Evolutionary conservation across 2,329 filamentous ascomycete species (phyloP), one percentile per base, ranked within the genome.

Genomic region (Penicillium palitans): DNA sequence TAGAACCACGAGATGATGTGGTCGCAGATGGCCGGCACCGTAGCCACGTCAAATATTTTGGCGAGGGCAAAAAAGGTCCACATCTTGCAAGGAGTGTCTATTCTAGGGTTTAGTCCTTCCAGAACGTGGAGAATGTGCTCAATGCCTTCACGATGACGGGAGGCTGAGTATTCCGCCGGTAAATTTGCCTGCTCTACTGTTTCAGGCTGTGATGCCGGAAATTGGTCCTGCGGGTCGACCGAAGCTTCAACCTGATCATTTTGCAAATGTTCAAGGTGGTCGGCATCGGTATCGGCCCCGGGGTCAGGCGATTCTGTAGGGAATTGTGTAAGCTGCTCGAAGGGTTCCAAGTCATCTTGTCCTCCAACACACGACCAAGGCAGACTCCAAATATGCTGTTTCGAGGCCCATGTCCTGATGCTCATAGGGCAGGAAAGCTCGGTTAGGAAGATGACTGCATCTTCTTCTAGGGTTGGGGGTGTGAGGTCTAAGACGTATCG

Each of bases 61-160:
- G 85, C 83, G 9, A 90, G 71, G 3, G 82, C 83, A 35, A 85
- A 83, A n/a, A 89, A 78, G 0, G 87, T 90, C 80, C 85, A 90
- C 39, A 89, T 74, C 15, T 88, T 85, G 12, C 82, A 79, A 0
- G 88, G 87, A 0, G 87, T 89, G 70, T 90, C 83, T 15, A 91
- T 70, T 1, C 78, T 75, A 0, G 86, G 77, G 31, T 80, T 74
- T 3, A 81, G 76, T 2, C 82, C 82, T 61, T 84, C 79, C 41
- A 90, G 80, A 24, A 71, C 78, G 64, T 84, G 79, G 4, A 90
- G 75, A 0, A 90, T 74, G 1, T 86, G 80, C 46, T 89, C 79
- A 35, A 95, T 84, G 21, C 82, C 83, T 29, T 82, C 83, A 13
- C 84, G 78, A 67, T 90, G 88, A 3, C 88, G 83, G 8, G 85